These are phyloP conservation scores for Agrostemma githago DNA, from an alignment of 148 eudicot species.

Conservation along the genomic window DNA sequence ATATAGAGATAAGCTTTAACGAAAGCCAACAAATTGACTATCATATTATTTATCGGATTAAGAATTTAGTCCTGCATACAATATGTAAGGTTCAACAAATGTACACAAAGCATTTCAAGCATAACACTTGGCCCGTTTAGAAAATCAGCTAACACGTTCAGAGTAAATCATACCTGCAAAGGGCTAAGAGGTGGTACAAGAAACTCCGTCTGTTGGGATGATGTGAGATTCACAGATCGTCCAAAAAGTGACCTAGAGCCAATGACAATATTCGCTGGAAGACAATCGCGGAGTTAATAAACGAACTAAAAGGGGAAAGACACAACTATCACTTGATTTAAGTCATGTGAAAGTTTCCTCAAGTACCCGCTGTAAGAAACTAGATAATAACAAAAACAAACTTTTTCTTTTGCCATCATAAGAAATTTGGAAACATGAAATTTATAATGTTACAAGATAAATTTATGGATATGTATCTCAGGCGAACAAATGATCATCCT, in stretches of 20 bases:
- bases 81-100: background rate
- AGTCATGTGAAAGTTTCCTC: background rate
- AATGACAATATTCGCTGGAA: constrained; percentile 71
- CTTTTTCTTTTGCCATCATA: background rate
- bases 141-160: background rate
- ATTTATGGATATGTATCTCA: background rate
- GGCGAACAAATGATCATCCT: background rate
- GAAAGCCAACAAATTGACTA: background rate
- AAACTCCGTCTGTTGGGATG: constrained; percentile 30
- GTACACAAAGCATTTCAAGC: background rate
- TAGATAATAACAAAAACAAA: background rate
- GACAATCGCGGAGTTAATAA: constrained; percentile 7
- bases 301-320: no score
- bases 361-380: background rate
- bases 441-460: background rate
- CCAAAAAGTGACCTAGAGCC: constrained; percentile 77
- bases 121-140: background rate
- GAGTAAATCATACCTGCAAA: constrained; percentile 56
- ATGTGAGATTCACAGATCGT: constrained; percentile 45
- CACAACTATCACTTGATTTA: background rate
- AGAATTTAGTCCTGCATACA: background rate
- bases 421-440: background rate
- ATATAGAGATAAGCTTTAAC: no score
- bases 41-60: background rate
- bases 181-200: constrained; percentile 66